Evolutionary conservation across 352 stramenopile genomes (phyloP).

Genomic region (Phytophthora agathidicida): DNA sequence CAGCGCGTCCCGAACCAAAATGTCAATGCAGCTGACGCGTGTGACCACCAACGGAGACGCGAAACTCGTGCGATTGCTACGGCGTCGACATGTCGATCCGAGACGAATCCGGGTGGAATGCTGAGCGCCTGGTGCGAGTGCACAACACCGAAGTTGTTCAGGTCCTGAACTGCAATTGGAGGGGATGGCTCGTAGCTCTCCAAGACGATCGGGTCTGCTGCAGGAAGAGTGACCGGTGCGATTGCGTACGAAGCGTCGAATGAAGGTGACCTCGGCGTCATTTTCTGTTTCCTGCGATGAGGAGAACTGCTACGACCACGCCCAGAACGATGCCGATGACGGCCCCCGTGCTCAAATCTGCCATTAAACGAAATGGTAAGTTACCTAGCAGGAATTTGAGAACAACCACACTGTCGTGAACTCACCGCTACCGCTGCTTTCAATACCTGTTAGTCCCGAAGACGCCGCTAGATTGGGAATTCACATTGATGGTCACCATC

Average conservation of each 20-base stretch:
- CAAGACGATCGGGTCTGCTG: constrained; percentile 12
- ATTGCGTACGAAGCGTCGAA: constrained; percentile 28
- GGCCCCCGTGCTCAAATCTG: constrained; percentile 25
- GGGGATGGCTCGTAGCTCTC: constrained; percentile 24
- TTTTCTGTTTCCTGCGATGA: constrained; percentile 28
- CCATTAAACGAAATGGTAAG: constrained; percentile 35
- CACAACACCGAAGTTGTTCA: constrained; percentile 20
- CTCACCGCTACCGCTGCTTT: constrained; percentile 20
- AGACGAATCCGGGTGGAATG: constrained; percentile 22
- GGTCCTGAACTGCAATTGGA: constrained; percentile 5
- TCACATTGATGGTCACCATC: constrained; percentile 22
- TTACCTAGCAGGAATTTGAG: neutral
- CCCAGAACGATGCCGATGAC: constrained; percentile 28
- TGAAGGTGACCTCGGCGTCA: constrained; percentile 11
- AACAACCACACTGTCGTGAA: neutral
- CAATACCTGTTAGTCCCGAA: constrained; percentile 5
- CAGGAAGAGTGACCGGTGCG: constrained; percentile 12
- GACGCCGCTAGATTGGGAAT: constrained; percentile 17
- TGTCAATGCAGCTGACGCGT: constrained; percentile 11
- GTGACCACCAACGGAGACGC: constrained; percentile 17
- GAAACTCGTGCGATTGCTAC: constrained; percentile 16
- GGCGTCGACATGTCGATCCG: constrained; percentile 4
- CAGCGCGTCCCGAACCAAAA: constrained; percentile 4
- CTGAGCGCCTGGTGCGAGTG: constrained; percentile 13
- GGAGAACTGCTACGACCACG: constrained; percentile 16